Evolutionary conservation across 148 eudicot genomes (phyloP), one percentile per base, ranked within the genome.

Genomic region (Dysphania ambrosioides): DNA sequence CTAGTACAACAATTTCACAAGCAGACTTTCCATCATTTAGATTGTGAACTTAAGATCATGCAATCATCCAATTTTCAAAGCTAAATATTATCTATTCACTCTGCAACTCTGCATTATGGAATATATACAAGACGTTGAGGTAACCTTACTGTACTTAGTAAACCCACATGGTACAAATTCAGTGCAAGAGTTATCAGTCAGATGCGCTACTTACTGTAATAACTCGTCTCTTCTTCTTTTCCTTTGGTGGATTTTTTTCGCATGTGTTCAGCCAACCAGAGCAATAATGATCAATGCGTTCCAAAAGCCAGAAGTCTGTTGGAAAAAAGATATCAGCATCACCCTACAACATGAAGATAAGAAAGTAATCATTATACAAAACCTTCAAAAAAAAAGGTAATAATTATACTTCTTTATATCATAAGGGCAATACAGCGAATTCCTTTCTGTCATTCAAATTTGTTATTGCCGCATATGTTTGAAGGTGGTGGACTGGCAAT

Each of bases 261-360:
- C 41, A 79, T 70, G 84, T 72, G 79, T 86, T 89, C 74, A 72
- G 58, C 91, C 90, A 87, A 57, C 97, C 97, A 61, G 99, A 90
- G 72, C 93, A 89, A 73, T 90, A 81, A 81, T 96, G 99, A 76
- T 96, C 97, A 6, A 96, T 84, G 53, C 85, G 85, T 75, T 96
- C 97, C 77, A 96, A 79, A 57, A 96, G 89, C 90, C 91, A 90
- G 83, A 96, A 96, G 75, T 96, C 99, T 6, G 99, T 90, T 36
- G 99, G 99, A 80, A 96, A 96, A 83, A 96, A 96, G 74, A 96
- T 92, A 83, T 96, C 97, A 41, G 99, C 94, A 83, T 96, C 97
- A 71, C 99, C 99, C 99, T 96, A 87, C 80, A 79, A 55, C n/a
- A 70, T 44, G 41, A 70, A 77, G 65, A 23, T 11, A 67, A 13